A percentile compares a stretch with the other conserved stretches of the same genome.
These are phyloP conservation scores for Serendipita vermifera DNA, from an alignment of 768 basidiomycete species.

Conservation along the genomic window DNA sequence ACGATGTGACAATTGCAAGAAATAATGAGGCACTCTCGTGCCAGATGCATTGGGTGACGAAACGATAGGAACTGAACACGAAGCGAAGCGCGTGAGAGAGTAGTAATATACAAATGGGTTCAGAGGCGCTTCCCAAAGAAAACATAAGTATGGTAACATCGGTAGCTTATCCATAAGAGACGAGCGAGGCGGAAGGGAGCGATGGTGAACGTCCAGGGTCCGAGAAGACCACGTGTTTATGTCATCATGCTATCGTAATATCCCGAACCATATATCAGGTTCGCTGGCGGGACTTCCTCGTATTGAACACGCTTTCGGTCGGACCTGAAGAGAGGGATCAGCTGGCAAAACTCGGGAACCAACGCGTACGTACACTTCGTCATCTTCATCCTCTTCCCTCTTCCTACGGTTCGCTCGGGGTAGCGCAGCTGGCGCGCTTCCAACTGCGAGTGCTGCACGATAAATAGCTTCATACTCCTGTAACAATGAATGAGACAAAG, in stretches of 20 bases:
- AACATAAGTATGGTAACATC: too few species aligned
- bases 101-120: too few species aligned
- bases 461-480: conserved; percentile 94
- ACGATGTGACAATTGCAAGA: too few species aligned
- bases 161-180: too few species aligned
- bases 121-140: too few species aligned
- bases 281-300: neutral
- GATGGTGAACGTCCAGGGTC: too few species aligned
- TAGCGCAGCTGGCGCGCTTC: conserved; percentile 32
- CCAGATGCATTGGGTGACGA: too few species aligned
- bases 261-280: too few species aligned
- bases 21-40: too few species aligned
- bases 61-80: too few species aligned
- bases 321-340: neutral
- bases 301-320: conserved; percentile 1
- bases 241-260: conserved; percentile 7
- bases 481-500: neutral
- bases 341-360: neutral
- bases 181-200: too few species aligned
- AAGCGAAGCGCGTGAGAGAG: too few species aligned
- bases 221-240: neutral
- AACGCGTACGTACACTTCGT: conserved; percentile 33
- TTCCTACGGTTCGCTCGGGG: conserved; percentile 41
- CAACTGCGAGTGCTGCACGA: conserved; percentile 58
- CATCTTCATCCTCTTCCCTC: conserved; percentile 56